Percentiles rank a stretch among this genome's conserved stretches.
phyloP scores from a whole-genome alignment of 768 basidiomycete species.

The Lanmaoa pseudosensibilis region DNA sequence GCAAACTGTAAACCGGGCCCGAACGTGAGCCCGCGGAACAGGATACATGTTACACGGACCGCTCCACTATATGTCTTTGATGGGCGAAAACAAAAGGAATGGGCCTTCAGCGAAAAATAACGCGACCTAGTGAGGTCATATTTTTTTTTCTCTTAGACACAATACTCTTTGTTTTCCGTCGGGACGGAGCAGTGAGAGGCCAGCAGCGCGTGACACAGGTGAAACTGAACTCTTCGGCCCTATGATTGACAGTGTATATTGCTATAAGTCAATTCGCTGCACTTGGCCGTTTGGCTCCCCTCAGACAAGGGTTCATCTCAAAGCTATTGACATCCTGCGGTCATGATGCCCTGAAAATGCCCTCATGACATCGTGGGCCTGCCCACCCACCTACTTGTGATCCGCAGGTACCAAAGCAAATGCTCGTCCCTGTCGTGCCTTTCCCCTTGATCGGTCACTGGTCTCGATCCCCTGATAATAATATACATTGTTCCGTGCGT shows the following conservation, averaged over 20 bases:
- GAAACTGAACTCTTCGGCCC: no score
- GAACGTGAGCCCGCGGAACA: constrained; percentile 1
- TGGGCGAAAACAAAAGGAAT: constrained; percentile 9
- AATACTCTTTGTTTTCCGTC: neutral
- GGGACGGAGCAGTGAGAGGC: no score
- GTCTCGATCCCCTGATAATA: neutral
- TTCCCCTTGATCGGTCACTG: neutral
- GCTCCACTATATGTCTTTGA: neutral
- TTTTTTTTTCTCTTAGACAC: neutral
- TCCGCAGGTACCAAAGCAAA: neutral
- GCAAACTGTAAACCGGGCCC: neutral
- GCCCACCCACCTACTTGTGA: neutral
- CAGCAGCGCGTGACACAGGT: no score
- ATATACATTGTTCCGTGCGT: neutral
- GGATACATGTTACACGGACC: neutral
- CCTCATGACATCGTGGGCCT: neutral
- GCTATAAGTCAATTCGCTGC: neutral
- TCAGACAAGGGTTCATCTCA: constrained; percentile 3
- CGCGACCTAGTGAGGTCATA: neutral
- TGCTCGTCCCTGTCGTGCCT: neutral
- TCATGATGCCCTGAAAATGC: neutral
- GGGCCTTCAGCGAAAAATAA: neutral
- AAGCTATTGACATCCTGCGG: neutral
- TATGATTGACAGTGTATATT: no score
- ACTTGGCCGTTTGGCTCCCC: neutral